Evolutionary conservation across 2,329 filamentous ascomycete genomes (phyloP), one percentile per base, ranked within the genome.

Genomic region (Colletotrichum nymphaeae): DNA sequence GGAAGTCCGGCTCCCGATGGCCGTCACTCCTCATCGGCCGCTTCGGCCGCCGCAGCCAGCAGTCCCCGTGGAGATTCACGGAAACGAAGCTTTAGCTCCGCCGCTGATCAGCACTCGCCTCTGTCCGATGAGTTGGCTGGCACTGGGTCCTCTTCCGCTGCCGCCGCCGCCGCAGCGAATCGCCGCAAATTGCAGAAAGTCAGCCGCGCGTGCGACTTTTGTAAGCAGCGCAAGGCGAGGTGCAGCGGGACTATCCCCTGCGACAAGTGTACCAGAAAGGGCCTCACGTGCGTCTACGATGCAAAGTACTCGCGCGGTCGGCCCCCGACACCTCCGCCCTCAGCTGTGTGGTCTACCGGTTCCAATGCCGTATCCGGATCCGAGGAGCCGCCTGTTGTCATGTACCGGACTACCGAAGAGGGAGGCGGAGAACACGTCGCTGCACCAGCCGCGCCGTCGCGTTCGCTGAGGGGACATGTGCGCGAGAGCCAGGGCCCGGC

Each of bases 141-240:
- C 16, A 19, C 8, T 19, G 42, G 42, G 42, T n/a, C 42, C 16
- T 49, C 19, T 7, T 49, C 42, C 42, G 16, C 42, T 1, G 42
- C 42, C 19, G 42, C 42, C 16, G 42, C 42, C 1, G 5, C 70
- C 14, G 32, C 42, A n/a, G 60, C 60, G 19, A 75, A 74, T 30
- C 67, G 68, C 60, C 75, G 68, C 59, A 81, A 80, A 67, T 62
- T 72, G 14, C 78, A 77, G 57, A 82, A 83, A 75, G 80, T 82
- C 63, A 82, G 78, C 69, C 76, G 81, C n/a, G 83, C 83, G 6
- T 84, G 83, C 67, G 83, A 84, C 70, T 76, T 78, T 35, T 84
- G 83, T 78, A 84, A 84, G 75, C 58, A 76, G n/a, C 80, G 80
- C 55, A 84, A 84, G 69, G 76, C 80, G 9, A 81, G 79, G 76